These are phyloP conservation scores for Aschersonia sp. DNA, from an alignment of 2,329 filamentous ascomycete species.

Conservation along the genomic window DNA sequence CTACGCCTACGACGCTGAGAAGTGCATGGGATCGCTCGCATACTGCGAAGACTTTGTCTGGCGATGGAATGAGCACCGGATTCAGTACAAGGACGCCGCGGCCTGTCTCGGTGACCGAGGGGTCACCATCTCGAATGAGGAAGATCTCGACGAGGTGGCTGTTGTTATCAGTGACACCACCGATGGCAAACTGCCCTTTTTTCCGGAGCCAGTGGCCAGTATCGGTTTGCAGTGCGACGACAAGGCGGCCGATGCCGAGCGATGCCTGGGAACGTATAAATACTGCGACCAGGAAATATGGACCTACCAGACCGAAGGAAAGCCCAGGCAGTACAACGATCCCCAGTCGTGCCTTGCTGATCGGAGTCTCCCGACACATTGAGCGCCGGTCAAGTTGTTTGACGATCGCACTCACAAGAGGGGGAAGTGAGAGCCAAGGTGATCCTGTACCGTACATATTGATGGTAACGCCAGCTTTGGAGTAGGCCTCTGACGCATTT, in stretches of 20 bases:
- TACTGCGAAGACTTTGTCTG: background rate
- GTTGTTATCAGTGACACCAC: too few species aligned
- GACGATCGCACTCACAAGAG: too few species aligned
- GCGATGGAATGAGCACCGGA: background rate
- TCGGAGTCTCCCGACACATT: background rate
- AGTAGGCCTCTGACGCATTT: too few species aligned
- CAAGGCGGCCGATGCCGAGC: background rate
- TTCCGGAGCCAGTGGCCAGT: background rate
- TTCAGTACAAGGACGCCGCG: background rate
- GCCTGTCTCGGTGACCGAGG: background rate
- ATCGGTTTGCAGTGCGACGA: background rate
- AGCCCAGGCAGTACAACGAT: background rate
- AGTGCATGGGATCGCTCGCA: background rate
- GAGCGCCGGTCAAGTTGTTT: too few species aligned
- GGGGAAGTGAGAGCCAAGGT: too few species aligned
- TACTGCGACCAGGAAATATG: background rate
- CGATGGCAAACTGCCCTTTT: background rate
- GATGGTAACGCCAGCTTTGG: too few species aligned
- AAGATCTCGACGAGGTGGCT: too few species aligned
- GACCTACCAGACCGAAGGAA: background rate
- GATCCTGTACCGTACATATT: too few species aligned
- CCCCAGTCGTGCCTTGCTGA: background rate
- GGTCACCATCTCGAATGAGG: too few species aligned
- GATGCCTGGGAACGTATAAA: background rate
- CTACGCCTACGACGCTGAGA: background rate